Evolutionary conservation across 768 basidiomycete species (phyloP), one percentile per base, ranked within the genome.

Genomic region (Lactarius hatsudake): DNA sequence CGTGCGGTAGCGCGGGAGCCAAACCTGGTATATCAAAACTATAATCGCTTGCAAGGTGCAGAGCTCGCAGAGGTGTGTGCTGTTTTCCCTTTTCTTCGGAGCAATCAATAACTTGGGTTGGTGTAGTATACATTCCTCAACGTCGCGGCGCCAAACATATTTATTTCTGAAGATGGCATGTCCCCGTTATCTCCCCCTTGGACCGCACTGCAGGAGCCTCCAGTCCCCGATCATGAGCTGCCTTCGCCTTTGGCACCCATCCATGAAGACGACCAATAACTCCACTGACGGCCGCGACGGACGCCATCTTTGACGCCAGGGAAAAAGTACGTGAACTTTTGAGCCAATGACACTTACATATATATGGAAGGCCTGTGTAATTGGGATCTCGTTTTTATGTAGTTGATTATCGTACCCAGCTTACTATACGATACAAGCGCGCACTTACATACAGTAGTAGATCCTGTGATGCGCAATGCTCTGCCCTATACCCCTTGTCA

Each of bases 1-100:
- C 74, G 82, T 59, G 79, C 82, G 18, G 82, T 83, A 62, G 80
- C 79, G 78, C 80, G 78, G 4, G 82, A 83, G 73, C 74, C 76
- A 6, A 79, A 79, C 66, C 53, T 79, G 54, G 70, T 77, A 5
- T 76, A 77, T 65, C 67, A 75, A 20, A 78, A 78, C 64, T 69
- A 68, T 40, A 69, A 73, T 59, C 65, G 74, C n/a, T 66, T 72
- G 26, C 69, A 67, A 32, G 66, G 72, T 5, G 72, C 76, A 17
- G 73, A 72, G 43, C 69, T 78, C 5, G 73, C 75, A 5, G 78
- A 79, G 74, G 77, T 78, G 48, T 7, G 75, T 34, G 34, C 65
- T 32, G 28, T 23, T 15, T 23, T 30, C 17, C 26, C 20, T 43
- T 34, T 20, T 28, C 34, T 7, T 4, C 5, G 5, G 18, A 3